Base-by-base conservation (phyloP, 768 basidiomycete genomes). In the Lentinus tigrinus region DNA sequence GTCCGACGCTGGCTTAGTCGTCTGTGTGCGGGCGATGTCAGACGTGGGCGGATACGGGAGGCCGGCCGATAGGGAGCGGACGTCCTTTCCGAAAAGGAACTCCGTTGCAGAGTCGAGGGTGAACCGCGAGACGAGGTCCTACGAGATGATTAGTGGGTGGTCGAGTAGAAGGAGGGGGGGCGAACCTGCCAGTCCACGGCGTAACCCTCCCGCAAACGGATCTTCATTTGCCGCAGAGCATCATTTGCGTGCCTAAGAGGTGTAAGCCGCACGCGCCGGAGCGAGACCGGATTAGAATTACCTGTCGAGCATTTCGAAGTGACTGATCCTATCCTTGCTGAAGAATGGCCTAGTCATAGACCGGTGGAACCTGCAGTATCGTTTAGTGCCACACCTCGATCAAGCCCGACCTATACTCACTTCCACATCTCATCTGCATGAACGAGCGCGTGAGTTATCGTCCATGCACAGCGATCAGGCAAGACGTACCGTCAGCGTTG, bases 311-410 rank as follows among this genome's bases (percentile, higher is more conserved):
- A 71, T 73, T 39, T 76, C 72, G 52, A 78, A 77, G 56, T 78
- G 69, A 27, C 69, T 70, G 59, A 76, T 70, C n/a, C 75, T 67
- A 23, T 77, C 73, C 38, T 58, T 74, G 52, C 43, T 71, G 65
- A 78, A 78, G 67, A 78, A 78, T 3, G 76, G 76, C 23, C 76
- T 71, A 1, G 77, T 73, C 74, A 78, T 78, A 5, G 66, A 60
- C 19, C 78, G 74, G 51, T 77, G 78, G 46, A 77, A 78, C 60
- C 76, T 78, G 14, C 21, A 16, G 1, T 44, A 5, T 23, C 27
- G 23, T 36, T 3, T 16, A 3, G 1, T 10, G 36, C 1, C n/a
- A 37, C 4, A n/a, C 1, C 8, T 19, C 7, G 14, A 19, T 9
- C 19, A 21, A 17, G 17, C 17, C 0, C 6, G 3, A 14, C 4